These are phyloP conservation scores for Solanum clarkiae DNA, from an alignment of 257 asterid species.

Conservation along the genomic window DNA sequence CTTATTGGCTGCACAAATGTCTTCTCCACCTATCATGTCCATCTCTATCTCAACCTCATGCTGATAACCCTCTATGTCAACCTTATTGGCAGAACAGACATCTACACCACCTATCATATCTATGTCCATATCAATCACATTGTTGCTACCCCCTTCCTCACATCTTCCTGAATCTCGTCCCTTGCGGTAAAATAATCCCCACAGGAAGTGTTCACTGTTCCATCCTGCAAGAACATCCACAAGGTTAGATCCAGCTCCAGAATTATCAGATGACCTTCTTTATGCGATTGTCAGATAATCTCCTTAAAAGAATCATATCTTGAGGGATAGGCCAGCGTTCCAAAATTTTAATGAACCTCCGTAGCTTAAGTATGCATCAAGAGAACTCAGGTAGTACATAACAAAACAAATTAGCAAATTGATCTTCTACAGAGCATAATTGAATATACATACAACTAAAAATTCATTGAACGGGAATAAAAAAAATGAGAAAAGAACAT, in stretches of 20 bases:
- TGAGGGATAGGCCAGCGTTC: not conserved
- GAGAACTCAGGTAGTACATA: not conserved
- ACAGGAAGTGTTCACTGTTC: constrained; percentile 40
- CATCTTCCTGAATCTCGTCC: not conserved
- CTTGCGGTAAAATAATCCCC: constrained; percentile 50
- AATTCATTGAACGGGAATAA: not conserved
- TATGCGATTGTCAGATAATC: not conserved
- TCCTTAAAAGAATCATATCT: not conserved
- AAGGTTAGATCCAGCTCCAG: not conserved
- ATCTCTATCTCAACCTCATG: constrained; percentile 36
- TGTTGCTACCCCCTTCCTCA: not conserved
- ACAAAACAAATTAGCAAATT: not conserved
- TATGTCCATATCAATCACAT: constrained; percentile 41
- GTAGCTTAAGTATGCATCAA: not conserved
- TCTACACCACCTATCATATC: constrained; percentile 37
- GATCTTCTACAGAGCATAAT: not conserved
- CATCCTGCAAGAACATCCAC: constrained; percentile 24
- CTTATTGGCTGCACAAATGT: constrained; percentile 21
- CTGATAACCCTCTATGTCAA: not conserved
- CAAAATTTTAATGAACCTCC: not conserved
- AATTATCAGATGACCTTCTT: not conserved
- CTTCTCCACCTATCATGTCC: constrained; percentile 37
- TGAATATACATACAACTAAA: not conserved
- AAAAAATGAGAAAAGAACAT: not conserved
- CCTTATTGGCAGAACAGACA: constrained; percentile 23